These are phyloP conservation scores for Coniochaeta pulveracea DNA, from an alignment of 2,329 filamentous ascomycete species.

Conservation along the genomic window DNA sequence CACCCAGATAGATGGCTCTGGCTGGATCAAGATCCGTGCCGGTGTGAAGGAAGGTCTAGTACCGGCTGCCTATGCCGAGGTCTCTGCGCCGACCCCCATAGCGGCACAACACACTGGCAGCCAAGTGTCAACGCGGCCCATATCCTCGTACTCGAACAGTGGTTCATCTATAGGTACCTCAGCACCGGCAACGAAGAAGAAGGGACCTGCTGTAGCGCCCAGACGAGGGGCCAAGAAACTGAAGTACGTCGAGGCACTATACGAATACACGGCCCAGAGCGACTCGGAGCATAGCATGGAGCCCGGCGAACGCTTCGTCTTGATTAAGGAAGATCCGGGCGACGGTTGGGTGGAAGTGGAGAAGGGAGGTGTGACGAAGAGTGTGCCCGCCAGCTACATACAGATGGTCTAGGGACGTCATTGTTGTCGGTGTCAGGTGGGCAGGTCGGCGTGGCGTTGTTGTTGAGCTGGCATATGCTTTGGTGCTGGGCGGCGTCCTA, in stretches of 20 bases:
- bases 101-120: constrained; percentile 30
- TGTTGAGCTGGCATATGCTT: no score
- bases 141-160: constrained; percentile 69
- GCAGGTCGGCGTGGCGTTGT: no score
- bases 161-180: constrained; percentile 49
- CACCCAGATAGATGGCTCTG: constrained; percentile 59
- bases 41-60: constrained; percentile 75
- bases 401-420: constrained; percentile 61
- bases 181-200: constrained; percentile 53
- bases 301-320: constrained; percentile 84
- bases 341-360: constrained; percentile 98
- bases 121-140: constrained; percentile 47
- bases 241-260: constrained; percentile 85
- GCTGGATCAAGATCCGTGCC: constrained; percentile 78
- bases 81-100: constrained; percentile 34
- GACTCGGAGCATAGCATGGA: constrained; percentile 82
- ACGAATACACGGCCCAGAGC: constrained; percentile 79
- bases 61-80: constrained; percentile 74
- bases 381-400: constrained; percentile 90
- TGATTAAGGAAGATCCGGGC: constrained; percentile 77
- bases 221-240: constrained; percentile 86
- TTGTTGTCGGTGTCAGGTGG: no score
- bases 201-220: constrained; percentile 84
- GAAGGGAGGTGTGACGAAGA: constrained; percentile 73
- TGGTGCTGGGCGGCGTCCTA: no score